Base-by-base conservation (phyloP, 1,139 yeast species). In the Lodderomyces parapsilosis region DNA sequence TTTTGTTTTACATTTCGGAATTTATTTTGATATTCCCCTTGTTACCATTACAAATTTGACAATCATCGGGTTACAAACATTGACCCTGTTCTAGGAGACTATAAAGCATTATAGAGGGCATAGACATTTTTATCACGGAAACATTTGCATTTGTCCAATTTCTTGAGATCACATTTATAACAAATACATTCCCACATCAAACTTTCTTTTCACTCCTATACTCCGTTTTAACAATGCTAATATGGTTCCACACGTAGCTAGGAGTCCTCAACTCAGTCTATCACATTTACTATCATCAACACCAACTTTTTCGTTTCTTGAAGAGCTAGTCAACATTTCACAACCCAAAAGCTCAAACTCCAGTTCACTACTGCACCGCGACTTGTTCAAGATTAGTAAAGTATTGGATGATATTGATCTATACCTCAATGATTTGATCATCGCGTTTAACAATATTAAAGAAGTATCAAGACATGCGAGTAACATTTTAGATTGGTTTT, bases 401-500 rank as follows among this genome's bases (percentile, higher is more conserved):
- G 56, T 65, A 8, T 49, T 64, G 18, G 65, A 62, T 25, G 71
- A 68, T 39, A 65, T 71, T 31, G 56, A 55, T 31, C 50, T 52
- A 15, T 69, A 67, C 47, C 53, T 66, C 33, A 48, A 48, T 28
- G 62, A 57, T 24, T 42, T 60, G 17, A 49, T 51, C 14, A 46
- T 46, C 31, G 48, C 53, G 37, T 56, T 59, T 32, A 44, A 47
- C 14, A 54, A 48, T 35, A 45, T 59, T 8, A 44, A 45, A 11
- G 43, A 36, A 30, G 45, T 40, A 2, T 43, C 46, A 0, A 47
- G 38, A 27, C 36, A 39, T 19, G 27, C 30, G 11, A 32, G 36
- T 10, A 44, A 45, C 27, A 30, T 45, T 6, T 43, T 74, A n/a
- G 64, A 63, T 5, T 78, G 82, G 82, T 63, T 76, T 32, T 66